phyloP scores from a whole-genome alignment of 2,329 filamentous ascomycete genomes.

The Neocucurbitaria cava region DNA sequence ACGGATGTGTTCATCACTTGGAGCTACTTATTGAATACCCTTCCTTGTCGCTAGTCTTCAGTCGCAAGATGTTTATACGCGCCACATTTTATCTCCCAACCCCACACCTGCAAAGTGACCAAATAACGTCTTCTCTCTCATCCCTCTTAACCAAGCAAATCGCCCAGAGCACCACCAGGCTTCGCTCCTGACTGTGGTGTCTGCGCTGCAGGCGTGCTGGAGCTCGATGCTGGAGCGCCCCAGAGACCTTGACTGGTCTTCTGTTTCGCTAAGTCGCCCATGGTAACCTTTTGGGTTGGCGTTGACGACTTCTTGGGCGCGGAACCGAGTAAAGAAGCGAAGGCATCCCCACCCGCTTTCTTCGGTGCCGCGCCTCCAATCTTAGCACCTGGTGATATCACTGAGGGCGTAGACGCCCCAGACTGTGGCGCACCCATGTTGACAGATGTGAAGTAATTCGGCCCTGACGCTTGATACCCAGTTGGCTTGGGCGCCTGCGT shows the following conservation, averaged over 20 bases:
- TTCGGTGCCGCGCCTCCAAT: constrained; percentile 51
- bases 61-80: not conserved
- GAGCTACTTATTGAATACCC: not conserved
- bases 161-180: constrained; percentile 45
- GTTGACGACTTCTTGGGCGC: constrained; percentile 76
- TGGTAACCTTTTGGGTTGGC: constrained; percentile 70
- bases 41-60: not conserved
- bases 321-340: constrained; percentile 82
- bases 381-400: constrained; percentile 49
- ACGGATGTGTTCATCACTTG: not conserved
- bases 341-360: constrained; percentile 77
- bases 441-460: constrained; percentile 96
- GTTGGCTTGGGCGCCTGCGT: constrained; percentile 63
- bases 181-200: constrained; percentile 40
- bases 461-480: constrained; percentile 77
- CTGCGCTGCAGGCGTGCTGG: constrained; percentile 40
- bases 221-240: constrained; percentile 69
- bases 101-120: not conserved
- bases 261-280: constrained; percentile 97
- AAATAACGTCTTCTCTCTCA: not conserved
- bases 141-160: constrained; percentile 40
- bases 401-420: constrained; percentile 51
- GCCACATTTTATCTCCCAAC: constrained; percentile 8
- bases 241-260: constrained; percentile 95
- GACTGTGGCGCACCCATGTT: constrained; percentile 47